phyloP scores from a whole-genome alignment of 2,329 filamentous ascomycete species.

The Zasmidium citrigriseum region DNA sequence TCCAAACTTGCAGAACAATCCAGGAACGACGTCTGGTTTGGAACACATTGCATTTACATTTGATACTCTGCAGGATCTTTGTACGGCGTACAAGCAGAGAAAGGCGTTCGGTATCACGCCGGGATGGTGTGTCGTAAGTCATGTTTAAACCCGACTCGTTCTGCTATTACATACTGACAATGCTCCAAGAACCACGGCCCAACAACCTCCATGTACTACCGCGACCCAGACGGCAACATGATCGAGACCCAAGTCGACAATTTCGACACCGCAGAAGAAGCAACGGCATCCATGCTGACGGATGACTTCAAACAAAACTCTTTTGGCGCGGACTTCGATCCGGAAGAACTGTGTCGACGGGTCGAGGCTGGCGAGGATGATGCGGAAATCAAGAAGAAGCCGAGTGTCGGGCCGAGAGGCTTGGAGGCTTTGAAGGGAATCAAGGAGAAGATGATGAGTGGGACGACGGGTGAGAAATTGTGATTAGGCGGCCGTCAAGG shows the following conservation, averaged over 20 bases:
- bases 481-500: too few species aligned
- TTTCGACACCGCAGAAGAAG: conserved; percentile 34
- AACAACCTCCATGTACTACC: conserved; percentile 28
- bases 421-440: not conserved
- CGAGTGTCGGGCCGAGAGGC: conserved; percentile 1
- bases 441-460: conserved; percentile 3
- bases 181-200: conserved; percentile 24
- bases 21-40: conserved; percentile 16
- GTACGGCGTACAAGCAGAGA: conserved; percentile 25
- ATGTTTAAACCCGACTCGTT: not conserved
- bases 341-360: conserved; percentile 43
- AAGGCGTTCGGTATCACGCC: conserved; percentile 23
- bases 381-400: conserved; percentile 13
- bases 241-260: conserved; percentile 28
- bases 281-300: conserved; percentile 42
- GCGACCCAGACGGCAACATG: conserved; percentile 28
- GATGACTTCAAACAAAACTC: conserved; percentile 45
- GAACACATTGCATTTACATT: conserved; percentile 33
- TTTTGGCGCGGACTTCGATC: conserved; percentile 47
- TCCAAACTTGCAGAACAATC: conserved; percentile 16
- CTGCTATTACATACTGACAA: not conserved
- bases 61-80: conserved; percentile 20
- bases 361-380: conserved; percentile 30
- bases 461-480: too few species aligned
- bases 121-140: conserved; percentile 21